Percentiles rank a stretch among this genome's conserved stretches.
These are phyloP conservation scores for Pseudopediastrum boryanum DNA, from an alignment of 139 green algal genomes.

Conservation along the genomic window DNA sequence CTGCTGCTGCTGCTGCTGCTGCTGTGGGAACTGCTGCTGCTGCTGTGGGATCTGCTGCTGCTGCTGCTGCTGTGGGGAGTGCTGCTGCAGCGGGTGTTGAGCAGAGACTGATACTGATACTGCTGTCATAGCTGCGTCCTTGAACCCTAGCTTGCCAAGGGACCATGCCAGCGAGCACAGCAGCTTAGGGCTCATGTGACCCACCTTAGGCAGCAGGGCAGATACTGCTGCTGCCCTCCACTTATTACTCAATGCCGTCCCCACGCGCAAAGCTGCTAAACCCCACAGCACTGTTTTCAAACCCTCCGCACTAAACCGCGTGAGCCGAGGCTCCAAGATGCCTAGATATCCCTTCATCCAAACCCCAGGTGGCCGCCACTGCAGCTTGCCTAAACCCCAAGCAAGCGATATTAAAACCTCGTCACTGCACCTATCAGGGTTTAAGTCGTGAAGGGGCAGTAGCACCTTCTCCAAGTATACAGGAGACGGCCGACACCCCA, in stretches of 20 bases:
- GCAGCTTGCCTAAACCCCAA: slow-evolving; percentile 15
- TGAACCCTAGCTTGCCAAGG: background rate
- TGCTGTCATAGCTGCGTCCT: slow-evolving; percentile 5
- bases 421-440: background rate
- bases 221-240: background rate
- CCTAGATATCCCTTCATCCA: slow-evolving; percentile 1
- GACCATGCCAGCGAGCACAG: background rate
- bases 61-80: background rate
- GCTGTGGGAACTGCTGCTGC: background rate
- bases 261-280: background rate
- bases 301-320: background rate
- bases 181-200: too few species aligned
- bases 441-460: background rate
- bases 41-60: background rate
- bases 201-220: background rate
- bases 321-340: background rate
- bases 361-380: background rate
- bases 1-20: background rate
- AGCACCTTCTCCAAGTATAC: slow-evolving; percentile 21
- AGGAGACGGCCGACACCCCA: slow-evolving; percentile 7
- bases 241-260: background rate
- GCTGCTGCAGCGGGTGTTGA: slow-evolving; percentile 4
- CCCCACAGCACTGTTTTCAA: slow-evolving; percentile 13
- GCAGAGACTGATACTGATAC: background rate
- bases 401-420: background rate